Base-by-base conservation (phyloP, 441 rosid genomes). In the Breynia disticha region DNA sequence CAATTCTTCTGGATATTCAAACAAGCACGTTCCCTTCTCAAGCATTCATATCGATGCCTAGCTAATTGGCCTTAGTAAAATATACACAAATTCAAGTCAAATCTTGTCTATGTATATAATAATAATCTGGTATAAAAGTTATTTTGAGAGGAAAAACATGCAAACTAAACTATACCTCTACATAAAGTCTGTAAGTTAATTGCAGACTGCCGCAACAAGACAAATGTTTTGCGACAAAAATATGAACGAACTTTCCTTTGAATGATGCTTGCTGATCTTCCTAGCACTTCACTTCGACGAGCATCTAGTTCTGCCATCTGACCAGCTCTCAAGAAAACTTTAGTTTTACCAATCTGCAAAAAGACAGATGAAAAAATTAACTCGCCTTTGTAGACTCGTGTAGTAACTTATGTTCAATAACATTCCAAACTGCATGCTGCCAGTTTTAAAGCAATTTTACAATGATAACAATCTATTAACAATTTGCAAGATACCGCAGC, bases 251-350 rank as follows among this genome's bases (percentile, higher is more conserved):
- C 72, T 79, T 81, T 87, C 62, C 81, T 77, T 76, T 85, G 97
- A 59, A 94, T 81, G 46, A 72, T 65, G 69, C 70, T 62, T 19
- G 97, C 99, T 13, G 95, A 77, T 67, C 70, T 69, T 65, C 91
- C 94, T 67, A 94, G 76, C 45, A 84, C 84, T 74, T 82, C 84
- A 50, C 61, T 74, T 60, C 96, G 76, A 51, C 65, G 73, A 67
- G 84, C 80, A 83, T 94, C 96, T 55, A 94, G 73, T 68, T 94
- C 99, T 66, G 99, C 99, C 96, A 90, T 94, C 68, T 87, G 97
- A 64, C 97, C 99, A 42, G 99, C 95, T 70, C 99, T 81, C 39
- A 94, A 89, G 69, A 94, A 94, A 54, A 94, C 79, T 68, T 94
- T 90, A 50, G 97, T 87, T 70, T 85, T 87, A 60, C 96, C 99